Evolutionary conservation across 1,139 yeast species (phyloP).

Genomic region (Debaryomyces sp.): DNA sequence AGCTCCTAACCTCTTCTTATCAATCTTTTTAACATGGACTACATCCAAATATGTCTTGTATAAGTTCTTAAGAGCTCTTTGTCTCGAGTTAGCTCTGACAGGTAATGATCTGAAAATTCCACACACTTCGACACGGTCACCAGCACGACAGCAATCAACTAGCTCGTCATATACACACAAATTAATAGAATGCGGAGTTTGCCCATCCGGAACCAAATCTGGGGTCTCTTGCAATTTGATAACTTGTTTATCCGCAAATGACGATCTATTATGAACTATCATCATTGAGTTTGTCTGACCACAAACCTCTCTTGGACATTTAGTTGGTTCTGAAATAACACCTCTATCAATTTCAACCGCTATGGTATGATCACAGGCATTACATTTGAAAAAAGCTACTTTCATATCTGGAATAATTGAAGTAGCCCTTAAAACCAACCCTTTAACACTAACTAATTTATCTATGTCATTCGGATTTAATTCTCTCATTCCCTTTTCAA

Average conservation of each 20-base stretch:
- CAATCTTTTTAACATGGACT: constrained; percentile 87
- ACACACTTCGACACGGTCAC: constrained; percentile 94
- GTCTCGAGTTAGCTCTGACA: constrained; percentile 83
- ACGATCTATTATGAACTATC: constrained; percentile 85
- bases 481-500: constrained; percentile 85
- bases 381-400: constrained; percentile 93
- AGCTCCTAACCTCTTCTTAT: constrained; percentile 76
- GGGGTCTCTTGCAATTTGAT: constrained; percentile 96
- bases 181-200: constrained; percentile 95
- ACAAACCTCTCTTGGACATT: constrained; percentile 89
- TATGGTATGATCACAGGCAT: constrained; percentile 90
- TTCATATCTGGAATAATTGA: constrained; percentile 98
- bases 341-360: constrained; percentile 95
- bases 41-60: constrained; percentile 95
- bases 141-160: constrained; percentile 94
- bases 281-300: constrained; percentile 88
- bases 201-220: constrained; percentile 98
- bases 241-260: constrained; percentile 94
- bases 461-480: constrained; percentile 95
- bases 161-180: constrained; percentile 94
- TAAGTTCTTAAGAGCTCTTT: constrained; percentile 78
- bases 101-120: constrained; percentile 95
- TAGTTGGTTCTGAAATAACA: constrained; percentile 87
- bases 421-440: constrained; percentile 85
- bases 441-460: constrained; percentile 87